phyloP scores from a whole-genome alignment of 83 land plant genomes.

The Thuja plicata region DNA sequence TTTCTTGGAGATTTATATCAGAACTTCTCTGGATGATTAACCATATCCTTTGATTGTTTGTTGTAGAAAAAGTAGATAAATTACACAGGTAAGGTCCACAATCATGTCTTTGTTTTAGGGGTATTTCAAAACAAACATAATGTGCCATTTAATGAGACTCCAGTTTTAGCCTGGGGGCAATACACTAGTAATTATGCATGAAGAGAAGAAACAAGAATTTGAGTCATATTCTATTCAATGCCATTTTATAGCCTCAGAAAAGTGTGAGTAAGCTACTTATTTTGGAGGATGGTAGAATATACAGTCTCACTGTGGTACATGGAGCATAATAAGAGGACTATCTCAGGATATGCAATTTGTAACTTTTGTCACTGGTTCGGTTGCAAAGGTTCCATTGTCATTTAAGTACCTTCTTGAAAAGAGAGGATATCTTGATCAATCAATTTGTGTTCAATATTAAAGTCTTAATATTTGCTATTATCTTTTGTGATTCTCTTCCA shows the following conservation, averaged over 20 bases:
- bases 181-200: background rate
- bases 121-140: background rate
- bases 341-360: background rate
- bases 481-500: background rate
- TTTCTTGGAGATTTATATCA: background rate
- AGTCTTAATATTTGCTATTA: no score
- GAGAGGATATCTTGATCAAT: background rate
- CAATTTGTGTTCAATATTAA: no score
- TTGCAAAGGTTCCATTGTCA: background rate
- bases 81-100: background rate
- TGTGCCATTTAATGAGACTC: background rate
- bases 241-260: background rate
- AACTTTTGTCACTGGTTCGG: background rate
- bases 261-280: background rate
- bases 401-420: background rate
- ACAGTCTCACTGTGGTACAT: background rate
- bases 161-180: background rate
- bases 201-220: background rate
- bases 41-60: background rate
- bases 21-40: background rate
- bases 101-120: background rate
- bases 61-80: background rate
- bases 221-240: background rate
- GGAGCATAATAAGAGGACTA: background rate
- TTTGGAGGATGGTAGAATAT: background rate